Percentiles rank a stretch among this genome's conserved stretches.
Conservation (phyloP, 2,329 filamentous ascomycete species). For the Colletotrichum cuscutae region DNA sequence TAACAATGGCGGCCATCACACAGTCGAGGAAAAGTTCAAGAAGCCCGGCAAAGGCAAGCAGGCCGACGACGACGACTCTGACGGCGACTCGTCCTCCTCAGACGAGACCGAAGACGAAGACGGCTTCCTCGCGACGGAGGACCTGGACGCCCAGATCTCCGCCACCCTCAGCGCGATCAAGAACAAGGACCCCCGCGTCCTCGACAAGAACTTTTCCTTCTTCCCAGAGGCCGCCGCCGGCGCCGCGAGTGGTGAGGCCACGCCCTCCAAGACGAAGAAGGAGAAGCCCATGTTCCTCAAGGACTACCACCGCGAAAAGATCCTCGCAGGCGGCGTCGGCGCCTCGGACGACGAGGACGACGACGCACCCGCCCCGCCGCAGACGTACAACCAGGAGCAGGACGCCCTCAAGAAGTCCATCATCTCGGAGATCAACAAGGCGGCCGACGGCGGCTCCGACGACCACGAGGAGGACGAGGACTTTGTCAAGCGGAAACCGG, state of each 20-base stretch:
- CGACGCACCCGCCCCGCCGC: conserved; percentile 54
- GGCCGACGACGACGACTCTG: conserved; percentile 57
- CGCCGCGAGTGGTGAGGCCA: conserved; percentile 35
- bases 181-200: conserved; percentile 90
- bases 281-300: conserved; percentile 87
- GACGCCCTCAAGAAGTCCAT: conserved; percentile 82
- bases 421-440: conserved; percentile 82
- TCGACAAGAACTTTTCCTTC: conserved; percentile 83
- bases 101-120: conserved; percentile 92
- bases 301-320: conserved; percentile 92
- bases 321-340: conserved; percentile 77
- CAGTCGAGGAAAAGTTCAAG: conserved; percentile 89
- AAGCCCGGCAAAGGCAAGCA: conserved; percentile 54
- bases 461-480: conserved; percentile 72
- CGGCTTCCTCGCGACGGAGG: conserved; percentile 85
- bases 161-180: conserved; percentile 89
- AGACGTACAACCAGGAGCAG: conserved; percentile 90
- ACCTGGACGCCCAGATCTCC: conserved; percentile 86
- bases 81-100: conserved; percentile 72
- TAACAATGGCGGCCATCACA: not conserved
- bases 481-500: conserved; percentile 78
- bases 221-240: conserved; percentile 62
- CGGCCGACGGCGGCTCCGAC: conserved; percentile 55
- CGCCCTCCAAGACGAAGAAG: conserved; percentile 62
- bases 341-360: conserved; percentile 68